Base-by-base conservation (phyloP, 2,329 filamentous ascomycete species). In the Xylaria sp. region DNA sequence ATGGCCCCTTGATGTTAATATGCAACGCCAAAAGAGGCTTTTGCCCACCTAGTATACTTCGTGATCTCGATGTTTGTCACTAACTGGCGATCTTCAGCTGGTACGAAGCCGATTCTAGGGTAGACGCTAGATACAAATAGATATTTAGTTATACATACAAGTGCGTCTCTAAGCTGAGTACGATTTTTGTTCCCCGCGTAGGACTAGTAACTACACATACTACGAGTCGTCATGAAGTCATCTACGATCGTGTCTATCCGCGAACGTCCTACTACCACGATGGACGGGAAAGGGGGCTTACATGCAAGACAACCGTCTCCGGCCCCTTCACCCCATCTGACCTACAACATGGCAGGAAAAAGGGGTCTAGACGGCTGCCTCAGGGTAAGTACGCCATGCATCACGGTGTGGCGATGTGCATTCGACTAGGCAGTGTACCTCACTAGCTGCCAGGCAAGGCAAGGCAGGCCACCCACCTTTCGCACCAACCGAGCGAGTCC, bases 341-440 rank as follows among this genome's bases (percentile, higher is more conserved):
- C 39, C n/a, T 34, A 45, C 30, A n/a, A 12, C 8, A 27, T 14
- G 5, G 19, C 36, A 27, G 11, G 50, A 39, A 32, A 58, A 48
- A 45, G 50, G 21, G 53, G 45, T 24, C 54, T 51, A 64, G 45
- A 58, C 14, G 61, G 24, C 9, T 42, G 54, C 47, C 62, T 53
- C 45, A n/a, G 50, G 30, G 62, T 34, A 58, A 32, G 48, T 58
- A 27, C 48, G 34, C 55, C 34, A 59, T 53, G 55, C 27, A 64
- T 36, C 34, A 11, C 11, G 48, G 34, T 32, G 62, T 53, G 19
- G 30, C 45, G 34, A 17, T 19, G 21, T 64, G 61, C 47, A 42
- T 53, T 58, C 21, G 45, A 51, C 32, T 53, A 58, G 53, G 39
- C 19, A 48, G 39, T 56, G 39, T 42, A 42, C 14, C 4, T 42